Percentiles rank a stretch among this genome's conserved stretches.
phyloP scores from a whole-genome alignment of 2,329 filamentous ascomycete species.

The Aspergillus quadricinctus region DNA sequence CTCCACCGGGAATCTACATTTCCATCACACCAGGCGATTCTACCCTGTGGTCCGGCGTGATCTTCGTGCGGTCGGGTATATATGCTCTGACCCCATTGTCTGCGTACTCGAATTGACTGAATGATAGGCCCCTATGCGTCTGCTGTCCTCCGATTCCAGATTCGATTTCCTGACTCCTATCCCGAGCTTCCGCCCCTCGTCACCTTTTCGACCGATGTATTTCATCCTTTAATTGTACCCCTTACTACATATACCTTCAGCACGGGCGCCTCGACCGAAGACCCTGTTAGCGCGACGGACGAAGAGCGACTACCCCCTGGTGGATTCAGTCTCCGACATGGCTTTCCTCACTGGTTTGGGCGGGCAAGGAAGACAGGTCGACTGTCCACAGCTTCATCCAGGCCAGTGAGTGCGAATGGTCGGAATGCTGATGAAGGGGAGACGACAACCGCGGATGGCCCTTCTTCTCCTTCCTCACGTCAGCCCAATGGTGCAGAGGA shows the following conservation, averaged over 20 bases:
- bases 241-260: slow-evolving; percentile 93
- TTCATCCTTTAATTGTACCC: slow-evolving; percentile 88
- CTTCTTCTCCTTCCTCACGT: slow-evolving; percentile 4
- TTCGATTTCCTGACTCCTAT: slow-evolving; percentile 79
- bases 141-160: slow-evolving; percentile 82
- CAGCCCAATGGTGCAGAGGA: slow-evolving; percentile 2
- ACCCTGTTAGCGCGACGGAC: slow-evolving; percentile 77
- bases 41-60: slow-evolving; percentile 79
- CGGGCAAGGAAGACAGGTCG: slow-evolving; percentile 46
- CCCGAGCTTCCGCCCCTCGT: slow-evolving; percentile 76
- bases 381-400: slow-evolving; percentile 33
- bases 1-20: slow-evolving; percentile 82
- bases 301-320: slow-evolving; percentile 80
- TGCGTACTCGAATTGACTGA: not conserved
- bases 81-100: not conserved
- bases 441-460: not conserved
- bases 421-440: slow-evolving; percentile 4
- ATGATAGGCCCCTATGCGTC: slow-evolving; percentile 76
- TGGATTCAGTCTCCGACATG: slow-evolving; percentile 83
- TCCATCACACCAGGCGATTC: slow-evolving; percentile 77
- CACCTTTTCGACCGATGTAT: slow-evolving; percentile 87
- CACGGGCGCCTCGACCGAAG: slow-evolving; percentile 68
- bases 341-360: slow-evolving; percentile 88
- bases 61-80: slow-evolving; percentile 84
- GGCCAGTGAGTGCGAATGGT: slow-evolving; percentile 43